Base-by-base conservation (phyloP, 2,329 filamentous ascomycete species). In the Corinectria fuckeliana region DNA sequence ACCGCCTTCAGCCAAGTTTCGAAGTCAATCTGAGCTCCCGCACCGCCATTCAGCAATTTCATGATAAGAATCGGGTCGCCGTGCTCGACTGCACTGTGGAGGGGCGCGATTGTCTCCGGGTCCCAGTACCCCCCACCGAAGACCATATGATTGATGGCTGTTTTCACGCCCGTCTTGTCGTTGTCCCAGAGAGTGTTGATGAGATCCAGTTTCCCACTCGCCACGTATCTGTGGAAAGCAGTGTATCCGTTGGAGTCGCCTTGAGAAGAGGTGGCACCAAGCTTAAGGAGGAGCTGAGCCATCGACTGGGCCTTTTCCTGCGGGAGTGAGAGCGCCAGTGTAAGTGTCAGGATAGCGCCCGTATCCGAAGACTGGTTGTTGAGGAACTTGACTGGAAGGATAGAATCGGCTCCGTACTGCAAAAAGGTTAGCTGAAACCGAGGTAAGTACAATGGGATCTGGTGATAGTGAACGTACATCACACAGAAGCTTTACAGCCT, bases 401-500 rank as follows among this genome's bases (percentile, higher is more conserved):
- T 79, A 1, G 90, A 82, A 72, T 96, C 91, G 4, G 91, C 91
- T 7, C 91, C 92, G 69, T 91, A 95, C 62, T 88, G 79, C 58
- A 78, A 69, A 47, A 5, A 28, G n/a, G 42, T 63, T 56, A 71
- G 57, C 34, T 28, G 42, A 10, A 20, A 26, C 20, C 14, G 36
- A 10, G 11, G 8, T n/a, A n/a, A 10, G 5, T n/a, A n/a, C 8
- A 21, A 13, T 14, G 28, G 50, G 28, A 58, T 7, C 16, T 34
- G 5, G n/a, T 8, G 16, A 16, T 28, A 2, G 9, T 11, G 13
- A 42, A 69, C 76, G 72, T 71, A 83, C 83, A 42, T 87, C 80
- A 51, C 91, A 89, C 6, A 96, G 83, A 21, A 86, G 74, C 57
- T 88, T 85, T 13, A 94, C 90, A 10, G 88, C 84, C 4, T 89